Base-by-base conservation (phyloP, 2,329 filamentous ascomycete genomes). In the Chaetomiaceae sp. region DNA sequence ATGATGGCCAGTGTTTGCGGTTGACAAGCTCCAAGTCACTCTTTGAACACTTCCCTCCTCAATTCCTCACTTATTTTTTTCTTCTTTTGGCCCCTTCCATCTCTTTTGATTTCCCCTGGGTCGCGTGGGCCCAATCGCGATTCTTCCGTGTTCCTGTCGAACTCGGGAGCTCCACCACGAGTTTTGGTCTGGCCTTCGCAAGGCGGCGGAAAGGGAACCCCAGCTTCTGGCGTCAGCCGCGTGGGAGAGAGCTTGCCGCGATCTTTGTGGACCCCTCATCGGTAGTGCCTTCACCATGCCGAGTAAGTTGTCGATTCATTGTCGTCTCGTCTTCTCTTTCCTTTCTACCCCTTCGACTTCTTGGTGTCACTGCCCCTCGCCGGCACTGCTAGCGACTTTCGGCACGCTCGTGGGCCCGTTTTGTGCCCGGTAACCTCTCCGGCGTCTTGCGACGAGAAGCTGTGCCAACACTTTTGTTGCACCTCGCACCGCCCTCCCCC, bases 1-100 rank as follows among this genome's bases (percentile, higher is more conserved):
- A 63, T 61, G 52, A 61, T 64, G 63, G 63, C 58, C 60, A 52
- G 57, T 55, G 56, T 58, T 60, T 64, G 59, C 45, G 53, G 60
- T 63, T 63, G 63, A 64, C 63, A 57, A 64, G 54, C 63, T 64
- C 63, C 53, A 51, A 64, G 63, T 63, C 61, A 53, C 46, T 64
- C 63, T 53, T 64, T 63, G 54, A 47, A 52, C 33, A 52, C 47
- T 36, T 15, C 12, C 5, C 5, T 14, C 11, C 27, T 12, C 27
- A n/a, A n/a, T 46, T 45, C 20, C 54, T 55, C 44, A 47, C 19
- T 53, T 58, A 44, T 45, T 55, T 15, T 54, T 54, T 37, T 40
- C 20, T 55, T 58, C 48, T 56, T 57, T 45, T 14, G 25, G 33
- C 23, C 50, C 51, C 46, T 51, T 50, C 33, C 34, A 20, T 47